Evolutionary conservation across 371 early-diverging fungal genomes (phyloP), one percentile per base, ranked within the genome.

Genomic region (Mycotypha africana): DNA sequence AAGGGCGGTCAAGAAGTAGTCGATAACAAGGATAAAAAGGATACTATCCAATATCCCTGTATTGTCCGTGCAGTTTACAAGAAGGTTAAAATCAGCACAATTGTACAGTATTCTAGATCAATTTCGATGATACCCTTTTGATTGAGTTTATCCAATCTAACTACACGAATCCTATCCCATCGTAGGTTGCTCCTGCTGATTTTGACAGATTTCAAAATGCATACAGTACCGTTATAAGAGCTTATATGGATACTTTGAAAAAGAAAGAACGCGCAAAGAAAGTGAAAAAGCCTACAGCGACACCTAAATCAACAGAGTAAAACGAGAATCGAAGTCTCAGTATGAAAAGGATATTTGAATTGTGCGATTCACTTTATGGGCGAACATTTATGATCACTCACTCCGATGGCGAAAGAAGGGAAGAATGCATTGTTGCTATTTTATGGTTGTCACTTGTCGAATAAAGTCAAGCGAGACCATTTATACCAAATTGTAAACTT

Each of bases 211-310:
- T 73, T 22, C 74, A 73, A 38, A 49, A 53, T 15, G 67, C 65
- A 8, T 73, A 73, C 19, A 56, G 59, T 24, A 73, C 66, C 10
- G 56, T 73, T 20, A 62, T 73, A 38, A 51, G 58, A 45, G 74
- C 74, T 7, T 68, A 73, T 42, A 73, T 73, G 74, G 69, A 73
- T 50, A 56, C 69, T 9, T 44, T 73, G 19, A 68, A 73, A 52
- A 73, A 73, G 51, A 73, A 66, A 52, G 69, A 66, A 11, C 64
- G 74, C 20, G 55, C 53, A 26, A 63, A 64, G 42, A 69, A 69
- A 52, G 49, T 31, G n/a, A 64, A 63, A 54, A 66, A 64, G n/a
- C n/a, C n/a, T n/a, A n/a, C n/a, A n/a, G n/a, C n/a, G n/a, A n/a
- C n/a, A n/a, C n/a, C n/a, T n/a, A n/a, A n/a, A n/a, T n/a, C n/a